These are phyloP conservation scores for Vitis riparia DNA, from an alignment of 164 flowering plant species.

Conservation along the genomic window DNA sequence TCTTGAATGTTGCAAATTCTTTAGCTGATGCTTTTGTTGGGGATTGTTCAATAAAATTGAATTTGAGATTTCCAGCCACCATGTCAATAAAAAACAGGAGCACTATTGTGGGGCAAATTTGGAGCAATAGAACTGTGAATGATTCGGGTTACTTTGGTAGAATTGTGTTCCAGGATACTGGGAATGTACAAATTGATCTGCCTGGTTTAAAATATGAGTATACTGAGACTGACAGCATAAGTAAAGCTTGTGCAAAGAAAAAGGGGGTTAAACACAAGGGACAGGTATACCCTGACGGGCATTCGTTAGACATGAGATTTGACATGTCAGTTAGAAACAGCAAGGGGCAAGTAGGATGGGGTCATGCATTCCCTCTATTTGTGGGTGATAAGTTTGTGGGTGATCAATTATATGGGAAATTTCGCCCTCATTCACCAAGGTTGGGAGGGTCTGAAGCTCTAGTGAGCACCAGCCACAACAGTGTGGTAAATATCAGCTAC, in stretches of 20 bases:
- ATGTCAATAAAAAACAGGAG: slow-evolving; percentile 23
- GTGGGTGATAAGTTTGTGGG: slow-evolving; percentile 25
- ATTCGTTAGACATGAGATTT: slow-evolving; percentile 36
- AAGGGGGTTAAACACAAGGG: slow-evolving; percentile 16
- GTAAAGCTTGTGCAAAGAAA: slow-evolving; percentile 17
- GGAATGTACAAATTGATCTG: background rate
- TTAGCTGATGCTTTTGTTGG: slow-evolving; percentile 26
- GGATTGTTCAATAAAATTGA: slow-evolving; percentile 38
- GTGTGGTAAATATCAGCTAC: slow-evolving; percentile 31
- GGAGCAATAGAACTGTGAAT: slow-evolving; percentile 27
- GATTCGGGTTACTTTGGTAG: slow-evolving; percentile 24
- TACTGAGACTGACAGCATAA: slow-evolving; percentile 18
- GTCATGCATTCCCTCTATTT: slow-evolving; percentile 26
- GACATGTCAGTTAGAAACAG: slow-evolving; percentile 19
- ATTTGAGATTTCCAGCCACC: slow-evolving; percentile 26
- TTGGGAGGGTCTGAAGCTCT: background rate
- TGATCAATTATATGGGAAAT: background rate
- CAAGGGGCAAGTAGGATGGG: slow-evolving; percentile 17
- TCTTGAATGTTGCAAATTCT: slow-evolving; percentile 22
- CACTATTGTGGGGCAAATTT: slow-evolving; percentile 31
- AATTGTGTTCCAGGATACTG: slow-evolving; percentile 17
- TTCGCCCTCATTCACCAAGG: background rate
- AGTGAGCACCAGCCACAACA: slow-evolving; percentile 6
- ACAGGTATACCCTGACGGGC: slow-evolving; percentile 21
- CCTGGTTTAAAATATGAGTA: slow-evolving; percentile 32